phyloP scores from a whole-genome alignment of 75 land plant species.

The Pseudotsuga menziesii region DNA sequence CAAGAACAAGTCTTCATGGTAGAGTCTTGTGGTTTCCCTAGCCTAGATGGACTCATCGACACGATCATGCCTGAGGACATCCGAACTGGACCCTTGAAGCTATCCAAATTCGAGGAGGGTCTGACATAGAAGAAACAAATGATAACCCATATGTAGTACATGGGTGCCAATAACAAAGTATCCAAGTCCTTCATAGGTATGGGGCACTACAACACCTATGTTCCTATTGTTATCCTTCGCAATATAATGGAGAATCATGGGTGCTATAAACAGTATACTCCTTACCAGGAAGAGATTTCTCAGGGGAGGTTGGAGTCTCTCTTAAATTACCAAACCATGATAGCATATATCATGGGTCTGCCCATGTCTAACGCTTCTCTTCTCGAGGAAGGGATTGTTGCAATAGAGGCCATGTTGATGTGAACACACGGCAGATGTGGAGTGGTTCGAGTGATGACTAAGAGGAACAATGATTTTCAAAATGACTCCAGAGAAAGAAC shows the following conservation, averaged over 20 bases:
- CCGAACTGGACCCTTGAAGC: slow-evolving; percentile 5
- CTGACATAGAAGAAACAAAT: slow-evolving; percentile 16
- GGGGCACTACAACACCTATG: slow-evolving; percentile 20
- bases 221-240: slow-evolving; percentile 16
- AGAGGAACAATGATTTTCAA: too few species aligned
- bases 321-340: too few species aligned
- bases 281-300: too few species aligned
- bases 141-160: slow-evolving; percentile 15
- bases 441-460: too few species aligned
- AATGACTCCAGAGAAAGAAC: too few species aligned
- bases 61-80: slow-evolving; percentile 15
- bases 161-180: slow-evolving; percentile 16
- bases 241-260: slow-evolving; percentile 22
- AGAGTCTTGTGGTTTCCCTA: slow-evolving; percentile 10
- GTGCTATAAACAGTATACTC: slow-evolving; percentile 20
- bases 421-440: too few species aligned
- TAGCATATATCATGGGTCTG: too few species aligned
- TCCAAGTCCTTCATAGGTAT: slow-evolving; percentile 20
- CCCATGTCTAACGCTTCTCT: too few species aligned
- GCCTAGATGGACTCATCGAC: slow-evolving; percentile 10
- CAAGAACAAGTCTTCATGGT: slow-evolving; percentile 9
- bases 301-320: too few species aligned
- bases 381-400: too few species aligned
- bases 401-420: too few species aligned
- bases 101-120: slow-evolving; percentile 11